Conservation (phyloP, 495 filamentous ascomycete species). For the Jackrogersella multiformis region DNA sequence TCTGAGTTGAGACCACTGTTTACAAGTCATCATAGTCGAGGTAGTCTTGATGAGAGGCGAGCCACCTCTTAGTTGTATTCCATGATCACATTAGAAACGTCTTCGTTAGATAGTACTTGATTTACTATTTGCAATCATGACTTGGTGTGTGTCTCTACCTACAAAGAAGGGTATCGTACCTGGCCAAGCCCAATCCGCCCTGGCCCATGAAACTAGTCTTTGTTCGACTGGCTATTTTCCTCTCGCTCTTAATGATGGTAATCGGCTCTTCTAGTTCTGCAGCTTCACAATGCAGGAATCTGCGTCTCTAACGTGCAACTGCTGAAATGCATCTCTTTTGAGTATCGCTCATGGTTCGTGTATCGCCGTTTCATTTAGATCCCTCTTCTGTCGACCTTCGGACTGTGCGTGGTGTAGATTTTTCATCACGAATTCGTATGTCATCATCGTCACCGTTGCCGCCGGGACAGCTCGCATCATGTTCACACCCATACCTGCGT, state of each 20-base stretch:
- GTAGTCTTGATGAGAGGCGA: not conserved
- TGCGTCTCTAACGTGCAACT: slow-evolving; percentile 6
- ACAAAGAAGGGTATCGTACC: slow-evolving; percentile 44
- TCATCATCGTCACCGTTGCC: slow-evolving; percentile 96
- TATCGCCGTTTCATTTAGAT: slow-evolving; percentile 31
- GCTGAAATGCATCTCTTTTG: not conserved
- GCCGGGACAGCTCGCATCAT: slow-evolving; percentile 95
- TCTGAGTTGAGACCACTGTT: not conserved
- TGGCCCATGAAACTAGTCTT: slow-evolving; percentile 15
- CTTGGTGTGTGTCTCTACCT: slow-evolving; percentile 41
- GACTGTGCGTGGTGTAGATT: slow-evolving; percentile 50
- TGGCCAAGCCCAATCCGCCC: slow-evolving; percentile 35
- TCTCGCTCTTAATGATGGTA: slow-evolving; percentile 6
- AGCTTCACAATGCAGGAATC: slow-evolving; percentile 15
- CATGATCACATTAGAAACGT: not conserved
- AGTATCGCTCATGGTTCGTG: slow-evolving; percentile 29
- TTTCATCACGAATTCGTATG: slow-evolving; percentile 88
- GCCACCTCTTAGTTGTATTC: not conserved
- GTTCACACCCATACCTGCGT: slow-evolving; percentile 97
- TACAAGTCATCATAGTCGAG: too few relatives aligned
- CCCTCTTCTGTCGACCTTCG: slow-evolving; percentile 44
- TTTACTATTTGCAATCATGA: slow-evolving; percentile 41
- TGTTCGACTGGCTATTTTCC: slow-evolving; percentile 11
- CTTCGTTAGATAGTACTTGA: slow-evolving; percentile 24
- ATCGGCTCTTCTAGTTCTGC: slow-evolving; percentile 20